These are phyloP conservation scores for Heritiera littoralis DNA, from an alignment of 345 rosid genomes.

Conservation along the genomic window DNA sequence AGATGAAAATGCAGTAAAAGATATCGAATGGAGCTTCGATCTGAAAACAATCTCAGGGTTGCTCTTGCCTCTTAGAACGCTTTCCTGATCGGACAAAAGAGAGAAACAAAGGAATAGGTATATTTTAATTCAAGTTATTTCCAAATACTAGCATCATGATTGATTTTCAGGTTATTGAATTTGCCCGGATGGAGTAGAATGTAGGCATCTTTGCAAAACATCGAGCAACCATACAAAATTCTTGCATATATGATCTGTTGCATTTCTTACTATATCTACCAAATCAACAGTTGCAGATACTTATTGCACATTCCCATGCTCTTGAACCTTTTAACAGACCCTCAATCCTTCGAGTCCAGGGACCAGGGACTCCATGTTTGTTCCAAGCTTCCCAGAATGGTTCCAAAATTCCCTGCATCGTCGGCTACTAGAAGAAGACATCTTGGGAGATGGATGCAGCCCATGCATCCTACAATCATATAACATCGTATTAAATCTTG, in stretches of 20 bases:
- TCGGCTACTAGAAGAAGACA: conserved; percentile 19
- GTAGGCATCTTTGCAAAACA: conserved; percentile 6
- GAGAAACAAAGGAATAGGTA: not conserved
- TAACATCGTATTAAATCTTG: not conserved
- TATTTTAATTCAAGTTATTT: not conserved
- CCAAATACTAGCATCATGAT: not conserved
- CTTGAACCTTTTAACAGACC: not conserved
- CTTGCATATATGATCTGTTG: conserved; percentile 8
- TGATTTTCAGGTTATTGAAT: conserved; percentile 10
- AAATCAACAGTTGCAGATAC: not conserved
- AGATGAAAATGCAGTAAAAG: no score
- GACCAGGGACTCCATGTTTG: not conserved
- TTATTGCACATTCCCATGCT: conserved; percentile 5
- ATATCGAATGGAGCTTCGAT: no score
- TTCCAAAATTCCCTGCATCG: not conserved
- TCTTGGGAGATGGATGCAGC: conserved; percentile 28
- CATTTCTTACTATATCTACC: conserved; percentile 15
- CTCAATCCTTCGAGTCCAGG: not conserved
- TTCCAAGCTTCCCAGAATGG: conserved; percentile 4
- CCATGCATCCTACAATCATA: conserved; percentile 56
- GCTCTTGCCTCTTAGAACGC: not conserved
- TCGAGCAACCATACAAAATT: conserved; percentile 3
- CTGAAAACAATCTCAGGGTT: no score
- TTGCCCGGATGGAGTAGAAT: not conserved
- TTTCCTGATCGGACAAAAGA: not conserved